These are phyloP conservation scores for Infundibulicybe gibba DNA, from an alignment of 768 basidiomycete species.

Conservation along the genomic window DNA sequence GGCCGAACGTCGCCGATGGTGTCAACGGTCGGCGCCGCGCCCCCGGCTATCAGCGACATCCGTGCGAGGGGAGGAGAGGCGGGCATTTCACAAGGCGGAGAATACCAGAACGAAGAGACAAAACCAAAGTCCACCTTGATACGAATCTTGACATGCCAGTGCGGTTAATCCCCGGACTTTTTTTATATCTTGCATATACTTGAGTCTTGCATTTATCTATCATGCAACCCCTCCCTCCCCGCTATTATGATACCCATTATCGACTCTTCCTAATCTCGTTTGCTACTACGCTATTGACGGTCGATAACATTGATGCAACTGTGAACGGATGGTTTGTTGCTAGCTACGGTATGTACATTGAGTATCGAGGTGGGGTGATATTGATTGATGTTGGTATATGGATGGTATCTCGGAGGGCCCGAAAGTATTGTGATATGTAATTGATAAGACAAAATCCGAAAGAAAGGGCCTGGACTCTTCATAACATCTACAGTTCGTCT, in stretches of 20 bases:
- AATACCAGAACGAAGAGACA: conserved; percentile 42
- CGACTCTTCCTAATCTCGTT: conserved; percentile 16
- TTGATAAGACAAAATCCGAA: conserved; percentile 10
- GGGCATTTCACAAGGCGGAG: conserved; percentile 59
- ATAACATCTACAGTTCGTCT: too few species aligned
- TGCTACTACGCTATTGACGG: conserved; percentile 5
- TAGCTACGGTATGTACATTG: conserved; percentile 1
- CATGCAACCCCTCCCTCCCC: conserved; percentile 17
- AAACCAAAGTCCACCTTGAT: conserved; percentile 53
- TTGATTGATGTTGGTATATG: conserved; percentile 1
- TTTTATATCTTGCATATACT: conserved; percentile 16
- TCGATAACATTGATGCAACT: too few species aligned
- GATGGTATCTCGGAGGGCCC: too few species aligned
- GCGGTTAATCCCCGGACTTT: conserved; percentile 41
- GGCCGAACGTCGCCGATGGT: conserved; percentile 85
- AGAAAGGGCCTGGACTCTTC: too few species aligned
- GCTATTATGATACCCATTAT: conserved; percentile 29
- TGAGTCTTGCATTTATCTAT: conserved; percentile 20
- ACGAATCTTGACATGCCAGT: conserved; percentile 76
- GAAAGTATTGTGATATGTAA: conserved; percentile 9
- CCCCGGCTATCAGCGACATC: conserved; percentile 70
- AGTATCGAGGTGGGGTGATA: conserved; percentile 15
- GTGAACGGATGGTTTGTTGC: too few species aligned
- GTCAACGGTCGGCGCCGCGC: conserved; percentile 60
- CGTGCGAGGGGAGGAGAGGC: conserved; percentile 65